Conservation (phyloP, 208 protist species). For the Blastocrithidia nonstop region DNA sequence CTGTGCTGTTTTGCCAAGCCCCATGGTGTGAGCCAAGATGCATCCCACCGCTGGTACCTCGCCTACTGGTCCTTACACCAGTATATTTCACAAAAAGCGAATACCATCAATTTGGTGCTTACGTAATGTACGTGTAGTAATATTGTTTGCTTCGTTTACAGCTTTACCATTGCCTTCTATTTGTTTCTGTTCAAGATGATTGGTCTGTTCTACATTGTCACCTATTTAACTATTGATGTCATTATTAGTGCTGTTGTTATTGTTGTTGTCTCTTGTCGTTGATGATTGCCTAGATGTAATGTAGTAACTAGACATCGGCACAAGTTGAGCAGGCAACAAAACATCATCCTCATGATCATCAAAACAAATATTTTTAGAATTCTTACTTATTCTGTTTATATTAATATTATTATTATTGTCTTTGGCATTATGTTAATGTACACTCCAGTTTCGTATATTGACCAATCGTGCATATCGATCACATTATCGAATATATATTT, state of each 20-base stretch:
- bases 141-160: neutral
- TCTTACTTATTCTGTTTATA: too few relatives aligned
- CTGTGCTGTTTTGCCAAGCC: conserved; percentile 78
- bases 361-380: too few relatives aligned
- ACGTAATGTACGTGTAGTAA: conserved; percentile 13
- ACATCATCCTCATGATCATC: conserved; percentile 18
- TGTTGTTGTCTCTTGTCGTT: too few relatives aligned
- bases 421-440: conserved; percentile 2
- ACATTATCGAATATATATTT: neutral
- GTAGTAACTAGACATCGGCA: conserved; percentile 9
- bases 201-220: too few relatives aligned
- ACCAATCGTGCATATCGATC: conserved; percentile 36
- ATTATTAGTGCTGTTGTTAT: neutral
- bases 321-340: conserved; percentile 37
- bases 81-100: conserved; percentile 67
- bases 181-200: too few relatives aligned
- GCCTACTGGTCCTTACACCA: conserved; percentile 54
- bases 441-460: conserved; percentile 25
- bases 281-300: too few relatives aligned
- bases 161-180: neutral
- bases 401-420: too few relatives aligned
- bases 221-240: neutral
- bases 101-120: conserved; percentile 71
- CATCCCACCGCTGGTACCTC: conserved; percentile 61
- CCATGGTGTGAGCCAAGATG: conserved; percentile 82